Conservation (phyloP, 2,329 filamentous ascomycete species). For the Ceratocystis huliohia region DNA sequence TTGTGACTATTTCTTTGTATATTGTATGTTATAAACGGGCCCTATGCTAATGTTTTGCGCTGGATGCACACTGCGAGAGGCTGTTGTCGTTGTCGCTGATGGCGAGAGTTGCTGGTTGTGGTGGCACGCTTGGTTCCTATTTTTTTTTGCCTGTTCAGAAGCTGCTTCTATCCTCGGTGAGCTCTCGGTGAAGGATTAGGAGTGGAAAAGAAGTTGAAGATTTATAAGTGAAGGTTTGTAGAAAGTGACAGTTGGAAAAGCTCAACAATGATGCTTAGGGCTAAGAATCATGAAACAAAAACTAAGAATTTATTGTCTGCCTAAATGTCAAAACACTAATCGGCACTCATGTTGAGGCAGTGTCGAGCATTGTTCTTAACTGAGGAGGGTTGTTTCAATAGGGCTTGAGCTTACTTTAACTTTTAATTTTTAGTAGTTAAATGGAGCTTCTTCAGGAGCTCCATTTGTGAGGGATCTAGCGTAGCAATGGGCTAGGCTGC, state of each 20-base stretch:
- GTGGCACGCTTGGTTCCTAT: not conserved
- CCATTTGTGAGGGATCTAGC: not conserved
- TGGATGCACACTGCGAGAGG: no score
- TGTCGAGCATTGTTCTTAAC: not conserved
- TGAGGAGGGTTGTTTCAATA: not conserved
- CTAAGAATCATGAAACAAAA: not conserved
- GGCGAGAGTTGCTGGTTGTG: constrained; percentile 1
- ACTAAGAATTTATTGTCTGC: not conserved
- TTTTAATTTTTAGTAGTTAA: not conserved
- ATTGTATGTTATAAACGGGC: not conserved
- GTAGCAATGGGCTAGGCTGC: not conserved
- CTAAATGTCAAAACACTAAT: not conserved
- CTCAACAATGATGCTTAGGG: not conserved
- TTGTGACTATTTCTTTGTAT: constrained; percentile 24
- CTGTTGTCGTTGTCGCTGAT: not conserved
- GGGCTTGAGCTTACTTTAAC: not conserved
- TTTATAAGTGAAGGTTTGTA: not conserved
- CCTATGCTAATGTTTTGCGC: not conserved
- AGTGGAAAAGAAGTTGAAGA: not conserved
- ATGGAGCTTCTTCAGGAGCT: not conserved
- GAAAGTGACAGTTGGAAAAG: not conserved
- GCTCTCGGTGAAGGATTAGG: not conserved
- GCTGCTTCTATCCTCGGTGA: not conserved
- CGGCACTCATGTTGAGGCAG: not conserved
- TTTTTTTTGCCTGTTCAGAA: not conserved